Evolutionary conservation across 2,329 filamentous ascomycete genomes (phyloP), one percentile per base, ranked within the genome.

Genomic region (Stachybotrys chartarum): DNA sequence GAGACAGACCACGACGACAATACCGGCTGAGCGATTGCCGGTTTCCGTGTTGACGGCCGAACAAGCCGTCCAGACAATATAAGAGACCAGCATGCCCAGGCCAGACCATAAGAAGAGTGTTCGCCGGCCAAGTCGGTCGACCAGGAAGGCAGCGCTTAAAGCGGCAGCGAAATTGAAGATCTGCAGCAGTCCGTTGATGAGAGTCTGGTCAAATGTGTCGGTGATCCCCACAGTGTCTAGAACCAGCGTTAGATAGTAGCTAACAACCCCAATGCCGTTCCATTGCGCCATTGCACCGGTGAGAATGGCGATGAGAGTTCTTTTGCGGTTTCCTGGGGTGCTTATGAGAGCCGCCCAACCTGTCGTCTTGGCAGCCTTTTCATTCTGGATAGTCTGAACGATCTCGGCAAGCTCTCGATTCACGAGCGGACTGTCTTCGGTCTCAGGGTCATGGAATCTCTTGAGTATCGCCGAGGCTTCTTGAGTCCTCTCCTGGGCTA

Each of bases 51-150:
- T 65, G 3, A 57, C 54, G 1, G 67, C 63, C 4, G 66, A 70
- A 0, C 72, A 69, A 0, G 65, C 68, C 1, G 67, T 63, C 54
- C 63, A 68, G 42, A 70, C 72, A 14, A 66, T 55, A 16, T 70
- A 72, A 6, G 63, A 64, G 17, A 69, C 63, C 14, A 68, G 68
- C 63, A 75, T 73, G 12, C 69, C 69, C 7, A 63, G 56, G 0
- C 71, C 71, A 1, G 72, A 71, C 4, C 66, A 58, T 6, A 75
- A 62, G 32, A 75, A 64, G 59, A 75, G 66, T 45, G 70, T 71
- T 0, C 72, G 70, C 32, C 73, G 73, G 7, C 73, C 73, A 0
- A 75, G 64, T 5, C 68, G 57, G 56, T 75, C 72, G 5, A 75
- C 71, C 45, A 74, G 62, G 24, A 71, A 64, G 10, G 73, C 71